Percentiles rank a stretch among this genome's conserved stretches.
Conservation (phyloP, 106 monocot species). For the Narthecium ossifragum region DNA sequence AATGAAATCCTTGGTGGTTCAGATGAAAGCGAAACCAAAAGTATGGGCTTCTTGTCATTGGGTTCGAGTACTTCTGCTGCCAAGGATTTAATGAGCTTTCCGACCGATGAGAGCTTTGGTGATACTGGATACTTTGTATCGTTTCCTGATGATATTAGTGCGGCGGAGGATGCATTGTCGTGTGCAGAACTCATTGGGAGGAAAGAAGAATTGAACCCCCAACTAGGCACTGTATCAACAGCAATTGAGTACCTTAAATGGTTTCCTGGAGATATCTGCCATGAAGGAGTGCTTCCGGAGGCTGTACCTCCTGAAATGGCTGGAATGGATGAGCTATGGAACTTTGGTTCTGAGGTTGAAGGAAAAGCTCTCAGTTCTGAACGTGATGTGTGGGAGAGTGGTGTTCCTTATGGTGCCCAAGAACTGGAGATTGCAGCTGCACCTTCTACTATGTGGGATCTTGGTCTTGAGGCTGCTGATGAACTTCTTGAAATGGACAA, state of each 20-base stretch:
- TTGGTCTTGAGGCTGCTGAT: conserved; percentile 11
- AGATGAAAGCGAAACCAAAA: background rate
- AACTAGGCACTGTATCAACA: background rate
- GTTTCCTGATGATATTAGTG: conserved; percentile 16
- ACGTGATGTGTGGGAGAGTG: conserved; percentile 13
- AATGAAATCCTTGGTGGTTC: conserved; percentile 8
- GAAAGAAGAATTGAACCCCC: conserved; percentile 2
- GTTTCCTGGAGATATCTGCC: background rate
- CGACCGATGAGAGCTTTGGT: background rate
- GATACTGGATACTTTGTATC: conserved; percentile 10
- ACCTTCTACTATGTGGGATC: conserved; percentile 21
- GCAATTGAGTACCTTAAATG: no score
- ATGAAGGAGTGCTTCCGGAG: background rate
- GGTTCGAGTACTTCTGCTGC: background rate
- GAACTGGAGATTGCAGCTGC: conserved; percentile 14
- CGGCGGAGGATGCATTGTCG: no score
- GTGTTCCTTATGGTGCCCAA: conserved; percentile 7
- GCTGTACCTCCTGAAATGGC: background rate
- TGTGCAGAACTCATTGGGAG: background rate
- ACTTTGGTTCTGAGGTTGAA: conserved; percentile 12
- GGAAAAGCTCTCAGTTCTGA: conserved; percentile 4
- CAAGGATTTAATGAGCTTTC: background rate
- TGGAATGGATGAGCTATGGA: conserved; percentile 5
- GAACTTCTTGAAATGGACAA: conserved; percentile 25
- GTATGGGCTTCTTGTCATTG: background rate